phyloP scores from a whole-genome alignment of 495 filamentous ascomycete genomes.

The Penicillium lagena region DNA sequence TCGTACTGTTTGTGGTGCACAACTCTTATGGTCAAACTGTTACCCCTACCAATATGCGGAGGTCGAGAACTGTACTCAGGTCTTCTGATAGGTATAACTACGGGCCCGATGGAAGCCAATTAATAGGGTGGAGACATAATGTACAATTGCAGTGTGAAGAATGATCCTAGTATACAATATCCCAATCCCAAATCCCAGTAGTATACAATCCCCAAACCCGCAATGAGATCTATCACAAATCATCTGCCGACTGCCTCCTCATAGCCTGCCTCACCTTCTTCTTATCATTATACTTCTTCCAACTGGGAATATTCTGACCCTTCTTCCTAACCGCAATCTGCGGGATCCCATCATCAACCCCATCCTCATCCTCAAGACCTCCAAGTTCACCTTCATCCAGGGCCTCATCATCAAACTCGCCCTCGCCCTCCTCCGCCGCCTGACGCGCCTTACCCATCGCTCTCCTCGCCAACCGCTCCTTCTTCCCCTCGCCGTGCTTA shows the following conservation, averaged over 20 bases:
- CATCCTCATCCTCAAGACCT: constrained; percentile 15
- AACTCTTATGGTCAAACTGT: too few species aligned
- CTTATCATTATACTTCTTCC: constrained; percentile 40
- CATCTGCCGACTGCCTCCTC: constrained; percentile 29
- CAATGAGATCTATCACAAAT: constrained; percentile 10
- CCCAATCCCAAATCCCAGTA: constrained; percentile 7
- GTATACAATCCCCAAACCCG: too few species aligned
- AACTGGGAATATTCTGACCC: constrained; percentile 37
- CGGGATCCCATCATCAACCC: constrained; percentile 8
- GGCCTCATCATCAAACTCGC: constrained; percentile 4
- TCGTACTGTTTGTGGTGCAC: too few species aligned
- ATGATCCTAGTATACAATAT: constrained; percentile 16
- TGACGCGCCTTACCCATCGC: constrained; percentile 24
- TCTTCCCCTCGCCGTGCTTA: constrained; percentile 50
- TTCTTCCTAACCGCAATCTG: constrained; percentile 25
- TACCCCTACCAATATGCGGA: too few species aligned
- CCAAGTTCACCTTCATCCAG: background rate
- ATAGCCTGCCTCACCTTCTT: constrained; percentile 34
- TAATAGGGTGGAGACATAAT: constrained; percentile 15
- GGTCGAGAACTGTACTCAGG: too few species aligned
- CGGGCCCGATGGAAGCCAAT: background rate
- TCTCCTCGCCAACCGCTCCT: constrained; percentile 34
- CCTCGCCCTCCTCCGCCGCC: constrained; percentile 18
- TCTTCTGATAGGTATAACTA: too few species aligned
- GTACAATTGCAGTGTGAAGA: constrained; percentile 13